Percentiles rank a stretch among this genome's conserved stretches.
Evolutionary conservation across 2,329 filamentous ascomycete species (phyloP).

Genomic region (Arachnomyces sp.): DNA sequence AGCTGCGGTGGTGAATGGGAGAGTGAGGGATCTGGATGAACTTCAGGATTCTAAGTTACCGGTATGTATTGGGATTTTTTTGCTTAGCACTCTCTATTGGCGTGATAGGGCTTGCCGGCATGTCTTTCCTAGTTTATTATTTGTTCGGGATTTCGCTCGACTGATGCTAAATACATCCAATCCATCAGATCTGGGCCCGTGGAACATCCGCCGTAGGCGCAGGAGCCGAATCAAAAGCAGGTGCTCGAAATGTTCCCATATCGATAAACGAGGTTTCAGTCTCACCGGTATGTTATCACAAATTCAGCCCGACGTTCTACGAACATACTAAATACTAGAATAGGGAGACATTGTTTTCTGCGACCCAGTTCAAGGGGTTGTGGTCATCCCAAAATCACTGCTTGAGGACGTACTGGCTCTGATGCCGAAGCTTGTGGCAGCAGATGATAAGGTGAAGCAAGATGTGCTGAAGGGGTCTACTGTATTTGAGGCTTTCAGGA

Average conservation of each 20-base stretch:
- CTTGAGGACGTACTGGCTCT: constrained; percentile 54
- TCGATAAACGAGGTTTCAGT: constrained; percentile 34
- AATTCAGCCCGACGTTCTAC: not conserved
- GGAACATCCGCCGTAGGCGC: constrained; percentile 38
- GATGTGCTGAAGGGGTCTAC: constrained; percentile 56
- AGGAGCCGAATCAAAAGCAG: constrained; percentile 36
- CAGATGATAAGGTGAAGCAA: constrained; percentile 54
- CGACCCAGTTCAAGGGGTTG: constrained; percentile 61
- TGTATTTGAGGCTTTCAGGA: constrained; percentile 59
- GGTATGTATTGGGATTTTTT: constrained; percentile 33
- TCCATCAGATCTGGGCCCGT: constrained; percentile 34
- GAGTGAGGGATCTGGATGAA: constrained; percentile 58
- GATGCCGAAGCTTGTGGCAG: constrained; percentile 44
- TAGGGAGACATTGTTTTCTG: constrained; percentile 61
- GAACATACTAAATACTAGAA: not conserved
- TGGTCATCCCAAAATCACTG: constrained; percentile 56
- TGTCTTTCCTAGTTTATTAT: too few relatives aligned
- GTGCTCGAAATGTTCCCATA: constrained; percentile 32
- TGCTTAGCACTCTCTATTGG: not conserved
- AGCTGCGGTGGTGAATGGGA: constrained; percentile 59
- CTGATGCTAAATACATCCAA: not conserved
- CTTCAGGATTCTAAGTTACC: constrained; percentile 49
- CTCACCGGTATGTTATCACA: constrained; percentile 26
- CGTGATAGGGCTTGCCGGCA: too few relatives aligned
- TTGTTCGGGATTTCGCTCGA: too few relatives aligned